A percentile compares a stretch with the other conserved stretches of the same genome.
phyloP scores from a whole-genome alignment of 2,329 filamentous ascomycete species.

The Diaporthe sp. region DNA sequence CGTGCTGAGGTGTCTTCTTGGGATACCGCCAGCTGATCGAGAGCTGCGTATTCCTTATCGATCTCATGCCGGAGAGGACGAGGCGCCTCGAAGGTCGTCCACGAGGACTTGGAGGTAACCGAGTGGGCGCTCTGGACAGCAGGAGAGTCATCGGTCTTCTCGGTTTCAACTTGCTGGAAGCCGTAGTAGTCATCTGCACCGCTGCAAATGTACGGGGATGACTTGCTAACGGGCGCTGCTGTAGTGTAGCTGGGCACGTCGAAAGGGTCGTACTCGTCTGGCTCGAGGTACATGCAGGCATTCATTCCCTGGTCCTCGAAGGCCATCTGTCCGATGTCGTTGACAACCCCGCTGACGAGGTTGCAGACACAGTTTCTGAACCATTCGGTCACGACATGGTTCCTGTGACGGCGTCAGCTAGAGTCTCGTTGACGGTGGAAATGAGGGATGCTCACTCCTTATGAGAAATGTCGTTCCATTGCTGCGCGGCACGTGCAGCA shows the following conservation, averaged over 20 bases:
- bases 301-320: background rate
- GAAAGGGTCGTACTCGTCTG: background rate
- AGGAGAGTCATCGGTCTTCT: rapidly evolving
- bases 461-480: constrained; percentile 30
- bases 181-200: background rate
- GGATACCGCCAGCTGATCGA: background rate
- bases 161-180: background rate
- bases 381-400: constrained; percentile 24
- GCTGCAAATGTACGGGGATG: background rate
- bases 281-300: constrained; percentile 13
- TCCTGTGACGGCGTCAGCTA: constrained; percentile 1
- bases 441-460: background rate
- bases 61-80: background rate
- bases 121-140: too few relatives aligned
- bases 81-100: background rate
- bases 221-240: background rate
- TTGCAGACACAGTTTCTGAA: constrained; percentile 29
- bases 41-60: background rate
- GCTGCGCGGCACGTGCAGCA: background rate
- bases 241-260: background rate
- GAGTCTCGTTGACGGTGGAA: rapidly evolving
- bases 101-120: rapidly evolving
- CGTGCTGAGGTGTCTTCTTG: background rate
- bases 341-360: constrained; percentile 30
- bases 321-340: background rate